Percentiles rank a stretch among this genome's conserved stretches.
These are phyloP conservation scores for Poa annua DNA, from an alignment of 176 grass and related monocot genomes.

Conservation along the genomic window DNA sequence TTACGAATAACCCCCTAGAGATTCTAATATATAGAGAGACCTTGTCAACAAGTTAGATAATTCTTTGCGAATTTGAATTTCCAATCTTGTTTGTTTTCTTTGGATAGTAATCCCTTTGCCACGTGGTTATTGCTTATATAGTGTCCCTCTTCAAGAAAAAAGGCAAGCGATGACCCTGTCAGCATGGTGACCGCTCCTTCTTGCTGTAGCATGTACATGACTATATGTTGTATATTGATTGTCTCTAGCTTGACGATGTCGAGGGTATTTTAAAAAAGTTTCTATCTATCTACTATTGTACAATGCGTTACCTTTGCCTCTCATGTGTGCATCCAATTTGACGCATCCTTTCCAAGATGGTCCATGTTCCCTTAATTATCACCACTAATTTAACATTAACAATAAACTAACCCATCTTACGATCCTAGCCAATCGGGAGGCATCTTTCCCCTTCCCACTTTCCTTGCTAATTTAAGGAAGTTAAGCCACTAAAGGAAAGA, in stretches of 20 bases:
- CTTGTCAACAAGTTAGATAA: too few species aligned
- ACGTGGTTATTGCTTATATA: neutral
- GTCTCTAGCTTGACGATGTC: conserved; percentile 1
- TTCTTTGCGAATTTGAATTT: neutral
- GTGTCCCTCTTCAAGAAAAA: neutral
- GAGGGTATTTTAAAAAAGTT: neutral
- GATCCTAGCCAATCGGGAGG: conserved; percentile 44
- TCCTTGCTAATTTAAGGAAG: conserved; percentile 60
- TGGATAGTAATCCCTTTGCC: neutral
- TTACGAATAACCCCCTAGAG: neutral
- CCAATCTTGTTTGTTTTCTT: neutral
- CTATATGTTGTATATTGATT: conserved; percentile 13
- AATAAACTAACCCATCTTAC: conserved; percentile 48
- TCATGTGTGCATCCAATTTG: conserved; percentile 35
- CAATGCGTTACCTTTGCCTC: conserved; percentile 19
- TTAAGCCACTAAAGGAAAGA: conserved; percentile 41
- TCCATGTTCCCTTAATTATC: conserved; percentile 25
- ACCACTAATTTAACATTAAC: conserved; percentile 37
- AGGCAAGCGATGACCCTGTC: neutral
- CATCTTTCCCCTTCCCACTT: conserved; percentile 39
- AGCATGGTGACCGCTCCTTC: neutral
- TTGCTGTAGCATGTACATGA: neutral
- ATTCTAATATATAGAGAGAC: neutral
- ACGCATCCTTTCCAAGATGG: conserved; percentile 48
- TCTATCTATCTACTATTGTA: conserved; percentile 24